A percentile compares a stretch with the other conserved stretches of the same genome.
phyloP scores from a whole-genome alignment of 164 flowering plant genomes.

The Paratinospora sagittata region DNA sequence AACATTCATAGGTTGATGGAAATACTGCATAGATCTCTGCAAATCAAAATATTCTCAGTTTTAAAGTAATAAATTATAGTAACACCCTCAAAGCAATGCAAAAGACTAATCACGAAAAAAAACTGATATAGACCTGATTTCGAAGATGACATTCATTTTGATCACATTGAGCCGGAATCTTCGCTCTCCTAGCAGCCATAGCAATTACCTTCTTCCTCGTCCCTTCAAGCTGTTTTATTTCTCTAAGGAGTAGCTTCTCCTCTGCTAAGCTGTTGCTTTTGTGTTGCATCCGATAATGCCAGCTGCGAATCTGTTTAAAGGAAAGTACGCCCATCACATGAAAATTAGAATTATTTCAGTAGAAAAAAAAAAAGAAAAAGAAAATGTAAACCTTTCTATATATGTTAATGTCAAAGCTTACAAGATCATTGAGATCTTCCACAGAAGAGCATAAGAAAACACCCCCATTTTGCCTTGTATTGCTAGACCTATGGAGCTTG shows the following conservation, averaged over 20 bases:
- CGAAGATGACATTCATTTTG: slow-evolving; percentile 55
- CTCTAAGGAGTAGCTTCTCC: slow-evolving; percentile 77
- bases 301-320: slow-evolving; percentile 48
- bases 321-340: not conserved
- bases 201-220: slow-evolving; percentile 72
- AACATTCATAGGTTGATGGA: slow-evolving; percentile 54
- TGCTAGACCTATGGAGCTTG: slow-evolving; percentile 46
- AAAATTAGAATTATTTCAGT: not conserved
- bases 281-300: slow-evolving; percentile 69
- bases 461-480: slow-evolving; percentile 38
- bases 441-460: slow-evolving; percentile 66
- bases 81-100: not conserved
- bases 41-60: not conserved
- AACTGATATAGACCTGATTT: slow-evolving; percentile 65
- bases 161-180: slow-evolving; percentile 58
- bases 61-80: not conserved
- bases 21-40: not conserved
- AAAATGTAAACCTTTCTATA: not conserved
- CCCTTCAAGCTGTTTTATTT: slow-evolving; percentile 76
- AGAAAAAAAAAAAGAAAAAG: not conserved
- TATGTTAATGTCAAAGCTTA: slow-evolving; percentile 30
- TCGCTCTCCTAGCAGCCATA: slow-evolving; percentile 56
- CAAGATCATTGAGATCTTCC: slow-evolving; percentile 75
- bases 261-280: slow-evolving; percentile 68
- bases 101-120: not conserved